Percentiles rank a stretch among this genome's conserved stretches.
Evolutionary conservation across 2,329 filamentous ascomycete genomes (phyloP).

Genomic region (Thelonectria discophora): DNA sequence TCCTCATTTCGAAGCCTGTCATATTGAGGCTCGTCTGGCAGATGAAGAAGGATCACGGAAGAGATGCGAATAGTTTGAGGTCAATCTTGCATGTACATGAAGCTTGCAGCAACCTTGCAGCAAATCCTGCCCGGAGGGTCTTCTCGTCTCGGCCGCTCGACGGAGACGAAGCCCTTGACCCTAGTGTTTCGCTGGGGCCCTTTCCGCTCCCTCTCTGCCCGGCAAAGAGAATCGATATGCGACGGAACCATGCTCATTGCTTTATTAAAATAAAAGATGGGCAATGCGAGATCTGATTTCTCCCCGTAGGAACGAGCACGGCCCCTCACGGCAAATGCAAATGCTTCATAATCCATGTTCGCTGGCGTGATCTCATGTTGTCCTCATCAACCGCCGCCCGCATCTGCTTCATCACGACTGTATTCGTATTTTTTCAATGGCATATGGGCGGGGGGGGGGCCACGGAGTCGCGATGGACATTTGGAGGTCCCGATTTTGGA

Average conservation of each 20-base stretch:
- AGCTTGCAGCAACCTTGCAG: conserved; percentile 32
- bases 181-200: conserved; percentile 16
- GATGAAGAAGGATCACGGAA: no score
- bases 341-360: conserved; percentile 14
- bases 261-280: conserved; percentile 26
- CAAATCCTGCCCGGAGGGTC: conserved; percentile 21
- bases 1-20: neutral
- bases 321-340: conserved; percentile 22
- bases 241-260: conserved; percentile 17
- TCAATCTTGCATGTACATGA: conserved; percentile 45
- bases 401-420: conserved; percentile 1
- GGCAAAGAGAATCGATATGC: conserved; percentile 30
- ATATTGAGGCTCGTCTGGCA: conserved; percentile 10
- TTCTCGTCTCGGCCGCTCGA: conserved; percentile 12
- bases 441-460: no score
- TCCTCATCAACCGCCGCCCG: conserved; percentile 5
- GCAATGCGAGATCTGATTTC: conserved; percentile 26
- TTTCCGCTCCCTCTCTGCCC: conserved; percentile 10
- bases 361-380: conserved; percentile 20
- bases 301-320: conserved; percentile 7
- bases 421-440: neutral
- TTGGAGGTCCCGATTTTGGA: conserved; percentile 5
- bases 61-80: conserved; percentile 24
- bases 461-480: neutral
- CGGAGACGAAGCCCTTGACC: conserved; percentile 26